Evolutionary conservation across 371 early-diverging fungal species (phyloP).

Genomic region (Rhizopus arrhizus): DNA sequence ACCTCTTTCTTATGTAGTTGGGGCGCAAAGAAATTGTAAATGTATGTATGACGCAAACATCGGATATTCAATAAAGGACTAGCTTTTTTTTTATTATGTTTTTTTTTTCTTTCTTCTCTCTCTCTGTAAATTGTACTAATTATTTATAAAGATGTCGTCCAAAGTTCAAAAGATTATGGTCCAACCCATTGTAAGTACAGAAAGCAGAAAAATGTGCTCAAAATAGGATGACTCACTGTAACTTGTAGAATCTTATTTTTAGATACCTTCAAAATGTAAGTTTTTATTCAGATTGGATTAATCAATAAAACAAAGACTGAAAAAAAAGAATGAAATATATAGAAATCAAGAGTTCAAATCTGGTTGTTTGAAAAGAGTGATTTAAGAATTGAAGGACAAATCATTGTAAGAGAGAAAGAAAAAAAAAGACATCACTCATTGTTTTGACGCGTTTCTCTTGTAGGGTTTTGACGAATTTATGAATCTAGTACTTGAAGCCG

Average conservation of each 20-base stretch:
- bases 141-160: slow-evolving; percentile 61
- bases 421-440: not conserved
- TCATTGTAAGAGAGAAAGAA: slow-evolving; percentile 62
- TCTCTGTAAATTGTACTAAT: not conserved
- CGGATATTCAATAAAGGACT: slow-evolving; percentile 11
- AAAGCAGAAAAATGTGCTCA: not conserved
- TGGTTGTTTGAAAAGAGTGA: slow-evolving; percentile 92
- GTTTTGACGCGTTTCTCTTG: slow-evolving; percentile 4
- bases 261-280: slow-evolving; percentile 80
- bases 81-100: not conserved
- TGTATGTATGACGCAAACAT: not conserved
- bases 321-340: slow-evolving; percentile 7
- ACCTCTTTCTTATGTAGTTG: slow-evolving; percentile 9
- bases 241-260: slow-evolving; percentile 86
- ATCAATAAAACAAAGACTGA: no score
- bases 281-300: not conserved
- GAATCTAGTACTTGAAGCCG: slow-evolving; percentile 91
- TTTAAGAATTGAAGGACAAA: slow-evolving; percentile 88
- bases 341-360: slow-evolving; percentile 89
- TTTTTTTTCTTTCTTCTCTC: slow-evolving; percentile 8
- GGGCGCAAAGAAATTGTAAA: slow-evolving; percentile 3
- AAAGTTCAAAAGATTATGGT: slow-evolving; percentile 96
- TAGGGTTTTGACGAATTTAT: slow-evolving; percentile 98
- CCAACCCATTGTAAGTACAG: slow-evolving; percentile 85
- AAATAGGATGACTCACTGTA: not conserved